Conservation (phyloP, 2,329 filamentous ascomycete species). For the Talaromyces sp. region DNA sequence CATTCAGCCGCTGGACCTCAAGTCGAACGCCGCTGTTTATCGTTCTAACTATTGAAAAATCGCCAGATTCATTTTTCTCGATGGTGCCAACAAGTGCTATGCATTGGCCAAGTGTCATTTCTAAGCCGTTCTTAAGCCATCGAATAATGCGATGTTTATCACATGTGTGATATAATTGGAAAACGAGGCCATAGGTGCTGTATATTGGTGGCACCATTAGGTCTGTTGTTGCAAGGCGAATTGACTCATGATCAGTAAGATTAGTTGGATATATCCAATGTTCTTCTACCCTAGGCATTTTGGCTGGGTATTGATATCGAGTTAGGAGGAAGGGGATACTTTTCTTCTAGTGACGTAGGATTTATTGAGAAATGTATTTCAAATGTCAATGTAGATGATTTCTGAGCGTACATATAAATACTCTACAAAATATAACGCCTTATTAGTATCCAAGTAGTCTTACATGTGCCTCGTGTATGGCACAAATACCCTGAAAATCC, state of each 20-base stretch:
- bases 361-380: background rate
- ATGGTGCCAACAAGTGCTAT: background rate
- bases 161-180: background rate
- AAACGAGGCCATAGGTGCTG: background rate
- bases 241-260: background rate
- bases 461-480: too few relatives aligned
- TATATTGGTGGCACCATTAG: background rate
- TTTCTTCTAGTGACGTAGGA: background rate
- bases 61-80: background rate
- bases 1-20: background rate
- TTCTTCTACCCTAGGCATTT: background rate
- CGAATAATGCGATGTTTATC: background rate
- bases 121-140: background rate
- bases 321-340: background rate
- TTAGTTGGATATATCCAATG: background rate
- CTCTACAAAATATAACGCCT: background rate
- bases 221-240: background rate
- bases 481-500: background rate
- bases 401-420: background rate
- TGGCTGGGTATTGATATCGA: background rate
- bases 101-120: background rate
- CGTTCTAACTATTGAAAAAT: background rate
- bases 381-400: background rate
- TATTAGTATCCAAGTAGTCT: background rate
- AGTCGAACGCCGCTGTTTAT: background rate